These are phyloP conservation scores for Phytopythium oedochilum DNA, from an alignment of 352 stramenopile genomes.

Conservation along the genomic window DNA sequence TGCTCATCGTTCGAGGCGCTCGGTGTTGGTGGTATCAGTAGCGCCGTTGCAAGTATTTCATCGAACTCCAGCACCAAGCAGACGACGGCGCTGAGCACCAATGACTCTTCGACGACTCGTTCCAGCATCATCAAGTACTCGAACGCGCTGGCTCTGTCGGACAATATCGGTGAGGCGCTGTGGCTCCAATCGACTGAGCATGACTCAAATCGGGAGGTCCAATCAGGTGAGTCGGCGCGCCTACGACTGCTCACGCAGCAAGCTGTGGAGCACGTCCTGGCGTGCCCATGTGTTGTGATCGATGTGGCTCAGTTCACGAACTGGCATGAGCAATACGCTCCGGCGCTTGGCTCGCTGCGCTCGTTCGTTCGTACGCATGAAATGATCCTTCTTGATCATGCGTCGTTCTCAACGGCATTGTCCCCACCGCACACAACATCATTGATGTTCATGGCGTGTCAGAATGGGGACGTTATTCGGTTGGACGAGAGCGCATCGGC, in stretches of 20 bases:
- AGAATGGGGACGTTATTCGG: conserved; percentile 51
- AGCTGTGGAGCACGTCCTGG: conserved; percentile 36
- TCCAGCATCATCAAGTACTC: conserved; percentile 29
- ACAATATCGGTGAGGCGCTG: conserved; percentile 4
- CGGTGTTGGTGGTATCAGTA: conserved; percentile 14
- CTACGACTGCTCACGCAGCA: conserved; percentile 31
- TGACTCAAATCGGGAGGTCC: neutral
- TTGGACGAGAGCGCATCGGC: conserved; percentile 52
- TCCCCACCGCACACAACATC: conserved; percentile 10
- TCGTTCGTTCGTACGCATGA: conserved; percentile 77
- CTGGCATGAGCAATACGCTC: conserved; percentile 56
- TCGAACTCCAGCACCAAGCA: neutral
- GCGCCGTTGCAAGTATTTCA: conserved; percentile 12
- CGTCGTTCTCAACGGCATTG: conserved; percentile 13
- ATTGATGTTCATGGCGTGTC: conserved; percentile 61
- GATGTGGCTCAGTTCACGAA: conserved; percentile 51
- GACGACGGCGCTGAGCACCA: neutral
- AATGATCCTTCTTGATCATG: conserved; percentile 81
- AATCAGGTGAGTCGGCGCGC: conserved; percentile 45
- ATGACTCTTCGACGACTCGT: neutral
- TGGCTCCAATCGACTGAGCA: neutral
- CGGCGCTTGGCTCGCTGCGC: conserved; percentile 51
- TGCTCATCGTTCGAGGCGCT: conserved; percentile 12
- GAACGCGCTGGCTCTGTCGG: conserved; percentile 23
- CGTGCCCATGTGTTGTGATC: conserved; percentile 62